Evolutionary conservation across 2,329 filamentous ascomycete species (phyloP), one percentile per base, ranked within the genome.

Genomic region (Aureobasidium sp.): DNA sequence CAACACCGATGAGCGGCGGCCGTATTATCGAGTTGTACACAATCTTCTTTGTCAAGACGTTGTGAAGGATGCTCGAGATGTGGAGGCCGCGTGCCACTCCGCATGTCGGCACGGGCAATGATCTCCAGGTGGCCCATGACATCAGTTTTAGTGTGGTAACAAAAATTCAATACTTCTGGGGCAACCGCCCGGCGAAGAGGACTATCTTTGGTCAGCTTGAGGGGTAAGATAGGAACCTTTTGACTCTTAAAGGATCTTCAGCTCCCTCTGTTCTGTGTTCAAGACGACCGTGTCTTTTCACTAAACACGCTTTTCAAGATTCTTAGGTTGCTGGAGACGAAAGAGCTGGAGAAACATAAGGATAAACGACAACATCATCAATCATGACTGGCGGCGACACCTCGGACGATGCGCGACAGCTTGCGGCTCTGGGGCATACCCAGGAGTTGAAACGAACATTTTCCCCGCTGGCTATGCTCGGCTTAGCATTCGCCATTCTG

Each of bases 401-500:
- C 63, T 73, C 74, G 39, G 80, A 82, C 70, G 77, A 79, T 64
- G 77, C 74, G 54, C 77, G 80, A 63, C 55, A 59, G 8, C 72
- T 83, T 67, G 80, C 80, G n/a, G 75, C 77, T 41, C 70, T 86
- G 65, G 84, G 84, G 62, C 79, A 85, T 69, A 80, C 79, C 71
- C 78, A 81, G 55, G 83, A 85, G 67, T 71, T 86, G 58, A 76
- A 82, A 66, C 76, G 83, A 30, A 81, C 84, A 65, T 85, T 84
- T 71, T 82, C 78, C 3, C 76, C 80, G 37, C 67, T 86, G 59
- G 81, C 83, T 30, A 85, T 86, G 83, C 74, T 86, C 42, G 83
- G 83, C 16, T 74, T 86, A 62, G 83, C 83, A 5, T 86, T 86
- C 69, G 83, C 83, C 13, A 86, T 86, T 66, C 69, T 86, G 49